Evolutionary conservation across 306 rosid species (phyloP), one percentile per base, ranked within the genome.

Genomic region (Carpinus viminea): DNA sequence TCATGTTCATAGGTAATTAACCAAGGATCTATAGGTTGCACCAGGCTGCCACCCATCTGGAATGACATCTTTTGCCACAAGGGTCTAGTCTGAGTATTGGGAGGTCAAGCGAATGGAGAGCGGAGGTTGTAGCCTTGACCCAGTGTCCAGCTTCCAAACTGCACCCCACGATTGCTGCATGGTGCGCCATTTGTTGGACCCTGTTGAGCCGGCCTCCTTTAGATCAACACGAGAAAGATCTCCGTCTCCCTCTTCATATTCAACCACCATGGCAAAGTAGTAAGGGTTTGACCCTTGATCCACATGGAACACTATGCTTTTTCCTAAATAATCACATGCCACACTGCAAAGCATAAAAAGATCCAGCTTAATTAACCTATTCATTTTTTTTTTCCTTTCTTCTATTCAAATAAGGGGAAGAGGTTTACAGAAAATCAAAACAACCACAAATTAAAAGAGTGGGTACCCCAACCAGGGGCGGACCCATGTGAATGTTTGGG

Each of bases 121-220:
- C 1, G 87, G 87, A 57, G 90, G 75, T 16, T 74, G 48, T 11
- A 86, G 70, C 4, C 46, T 24, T 47, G 80, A 36, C 4, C 85
- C 87, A 17, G 87, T 81, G 72, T 87, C 84, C 5, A 87, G 78
- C 43, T 87, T 87, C 90, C 90, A 87, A 34, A 87, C 84, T 41
- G 87, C 90, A 47, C 90, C 90, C 90, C 87, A 87, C 1, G 90
- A 84, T 12, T 81, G 90, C 16, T 78, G 80, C 90, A 87, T 83
- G 45, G 65, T 9, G 1, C 80, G 83, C 87, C 88, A 87, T 41
- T 73, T 60, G 7, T 70, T 55, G 1, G 86, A 70, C 3, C 13
- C 11, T 16, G 70, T 61, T 61, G 85, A 72, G 34, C 53, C 36
- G 1, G 41, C 4, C 41, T 85, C 80, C 80, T 53, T 85, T 15